Base-by-base conservation (phyloP, 2,329 filamentous ascomycete genomes). In the Setomelanomma holmii region DNA sequence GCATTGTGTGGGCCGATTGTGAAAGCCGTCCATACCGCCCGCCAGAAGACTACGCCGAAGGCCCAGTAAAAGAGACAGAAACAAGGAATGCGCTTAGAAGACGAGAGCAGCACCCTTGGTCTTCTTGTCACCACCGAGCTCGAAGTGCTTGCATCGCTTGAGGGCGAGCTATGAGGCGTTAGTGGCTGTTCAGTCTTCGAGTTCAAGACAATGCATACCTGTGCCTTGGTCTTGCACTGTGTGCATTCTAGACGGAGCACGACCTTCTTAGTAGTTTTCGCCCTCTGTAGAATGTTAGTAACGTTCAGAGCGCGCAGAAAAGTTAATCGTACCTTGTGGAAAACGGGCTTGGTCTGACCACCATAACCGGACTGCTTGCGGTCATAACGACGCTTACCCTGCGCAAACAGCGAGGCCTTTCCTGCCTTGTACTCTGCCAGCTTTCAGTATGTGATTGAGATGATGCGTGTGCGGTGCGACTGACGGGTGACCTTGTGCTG, bases 111-210 rank as follows among this genome's bases (percentile, higher is more conserved):
- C 95, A 89, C 95, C 95, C 92, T 99, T 99, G 76, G 95, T 99
- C 91, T 99, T 99, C 93, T 99, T 99, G 89, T 99, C 95, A 88
- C 95, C 95, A 89, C 95, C 95, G 77, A 99, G 85, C 86, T 99
- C 95, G 84, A 99, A 99, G 88, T 99, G 95, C 90, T 99, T 99
- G 92, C 95, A 99, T 79, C 95, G 91, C 90, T 99, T 99, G 82
- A 99, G 86, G 72, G 95, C 87, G 77, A 99, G 86, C 86, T 99
- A 92, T 81, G 88, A 88, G 89, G 34, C 40, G 59, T 70, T 49
- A 70, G 65, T 45, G 11, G 30, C 8, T 30, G 45, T 24, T 11
- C n/a, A n/a, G n/a, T n/a, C n/a, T n/a, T n/a, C n/a, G n/a, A n/a
- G 24, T 16, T 27, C 10, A 8, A 11, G 22, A 17, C 2, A 14